Conservation (phyloP, 108 stramenopile species). For the Cylindrotheca closterium region DNA sequence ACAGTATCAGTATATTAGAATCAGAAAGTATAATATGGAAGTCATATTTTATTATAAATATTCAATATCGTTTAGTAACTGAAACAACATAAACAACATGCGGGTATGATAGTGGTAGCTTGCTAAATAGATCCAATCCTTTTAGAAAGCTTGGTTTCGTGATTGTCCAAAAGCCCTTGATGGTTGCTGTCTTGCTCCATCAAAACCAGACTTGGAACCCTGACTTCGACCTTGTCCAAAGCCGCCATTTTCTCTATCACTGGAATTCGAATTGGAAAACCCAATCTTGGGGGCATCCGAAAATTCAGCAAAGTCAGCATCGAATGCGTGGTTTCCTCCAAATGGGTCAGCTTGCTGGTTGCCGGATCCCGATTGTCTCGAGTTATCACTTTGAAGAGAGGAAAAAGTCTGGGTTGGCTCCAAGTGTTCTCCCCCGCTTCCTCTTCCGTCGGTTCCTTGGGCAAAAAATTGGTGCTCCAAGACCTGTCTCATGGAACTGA, state of each 20-base stretch:
- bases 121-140: background rate
- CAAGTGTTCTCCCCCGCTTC: slow-evolving; percentile 3
- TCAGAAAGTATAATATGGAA: too few relatives aligned
- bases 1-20: too few relatives aligned
- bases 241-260: slow-evolving; percentile 33
- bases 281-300: slow-evolving; percentile 9
- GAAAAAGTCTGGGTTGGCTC: slow-evolving; percentile 3
- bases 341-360: slow-evolving; percentile 1
- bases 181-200: background rate
- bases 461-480: slow-evolving; percentile 81
- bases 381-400: slow-evolving; percentile 2
- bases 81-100: too few relatives aligned
- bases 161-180: background rate
- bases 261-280: slow-evolving; percentile 10
- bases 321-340: background rate
- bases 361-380: background rate
- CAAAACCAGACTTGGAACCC: background rate
- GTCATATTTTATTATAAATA: too few relatives aligned
- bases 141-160: background rate
- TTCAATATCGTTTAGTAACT: too few relatives aligned
- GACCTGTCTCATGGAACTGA: slow-evolving; percentile 61
- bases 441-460: slow-evolving; percentile 5
- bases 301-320: slow-evolving; percentile 13
- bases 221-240: background rate
- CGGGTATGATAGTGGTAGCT: too few relatives aligned